A percentile compares a stretch with the other conserved stretches of the same genome.
Conservation (phyloP, 208 protist genomes). For the Trypanosoma lewisi region DNA sequence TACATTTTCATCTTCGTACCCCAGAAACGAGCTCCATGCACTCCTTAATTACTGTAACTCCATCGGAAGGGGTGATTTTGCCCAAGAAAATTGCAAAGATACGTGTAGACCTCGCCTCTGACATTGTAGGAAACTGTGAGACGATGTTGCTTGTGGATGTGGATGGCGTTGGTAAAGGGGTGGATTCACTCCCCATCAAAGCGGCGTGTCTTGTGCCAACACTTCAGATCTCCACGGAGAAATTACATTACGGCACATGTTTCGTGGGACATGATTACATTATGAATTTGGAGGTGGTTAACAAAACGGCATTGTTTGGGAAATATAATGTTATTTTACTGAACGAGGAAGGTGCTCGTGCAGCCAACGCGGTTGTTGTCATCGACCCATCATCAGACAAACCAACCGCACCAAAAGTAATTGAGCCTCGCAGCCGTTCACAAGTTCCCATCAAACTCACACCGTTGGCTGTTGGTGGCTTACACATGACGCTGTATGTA, state of each 20-base stretch:
- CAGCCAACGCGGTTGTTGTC: constrained; percentile 30
- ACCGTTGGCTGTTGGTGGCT: constrained; percentile 66
- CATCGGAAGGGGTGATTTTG: constrained; percentile 61
- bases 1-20: constrained; percentile 85
- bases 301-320: constrained; percentile 88
- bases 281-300: constrained; percentile 84
- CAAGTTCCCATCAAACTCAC: constrained; percentile 77
- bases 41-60: constrained; percentile 74
- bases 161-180: constrained; percentile 85
- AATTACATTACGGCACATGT: constrained; percentile 86
- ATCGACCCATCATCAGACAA: constrained; percentile 34
- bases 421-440: constrained; percentile 46
- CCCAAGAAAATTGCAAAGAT: constrained; percentile 61
- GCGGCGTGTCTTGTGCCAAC: constrained; percentile 84
- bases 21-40: constrained; percentile 50
- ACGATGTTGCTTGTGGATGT: constrained; percentile 91
- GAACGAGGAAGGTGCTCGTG: constrained; percentile 32
- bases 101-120: constrained; percentile 77
- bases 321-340: constrained; percentile 91
- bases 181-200: constrained; percentile 85
- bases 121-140: constrained; percentile 76
- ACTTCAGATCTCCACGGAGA: constrained; percentile 55
- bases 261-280: constrained; percentile 91
- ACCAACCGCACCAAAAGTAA: constrained; percentile 23
- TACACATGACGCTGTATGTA: constrained; percentile 83